A percentile compares a stretch with the other conserved stretches of the same genome.
Conservation (phyloP, 2,329 filamentous ascomycete genomes). For the Aspergillus sp. region DNA sequence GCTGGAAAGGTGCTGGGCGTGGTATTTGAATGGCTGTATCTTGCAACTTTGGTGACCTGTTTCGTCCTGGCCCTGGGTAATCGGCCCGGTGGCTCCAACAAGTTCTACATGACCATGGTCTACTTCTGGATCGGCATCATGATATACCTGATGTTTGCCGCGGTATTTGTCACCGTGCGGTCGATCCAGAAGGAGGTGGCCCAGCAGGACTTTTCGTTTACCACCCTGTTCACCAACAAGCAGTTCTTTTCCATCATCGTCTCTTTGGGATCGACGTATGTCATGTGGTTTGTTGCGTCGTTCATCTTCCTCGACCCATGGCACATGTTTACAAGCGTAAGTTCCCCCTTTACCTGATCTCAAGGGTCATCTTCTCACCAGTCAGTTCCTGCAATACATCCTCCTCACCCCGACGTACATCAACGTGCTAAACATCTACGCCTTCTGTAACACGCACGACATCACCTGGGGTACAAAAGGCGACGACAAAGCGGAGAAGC, state of each 20-base stretch:
- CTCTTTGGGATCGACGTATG: conserved; percentile 85
- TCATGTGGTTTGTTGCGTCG: conserved; percentile 88
- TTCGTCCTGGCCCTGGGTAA: conserved; percentile 95
- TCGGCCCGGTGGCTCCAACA: conserved; percentile 87
- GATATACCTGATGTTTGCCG: conserved; percentile 91
- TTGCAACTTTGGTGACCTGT: conserved; percentile 85
- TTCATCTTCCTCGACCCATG: conserved; percentile 96
- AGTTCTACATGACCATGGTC: conserved; percentile 95
- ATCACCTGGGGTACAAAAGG: conserved; percentile 98
- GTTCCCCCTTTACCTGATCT: conserved; percentile 14
- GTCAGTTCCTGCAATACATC: conserved; percentile 81
- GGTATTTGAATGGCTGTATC: conserved; percentile 94
- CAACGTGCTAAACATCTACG: conserved; percentile 98
- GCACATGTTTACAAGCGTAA: conserved; percentile 89
- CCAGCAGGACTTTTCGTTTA: conserved; percentile 63
- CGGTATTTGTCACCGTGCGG: conserved; percentile 86
- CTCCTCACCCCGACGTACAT: conserved; percentile 94
- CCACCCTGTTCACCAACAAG: conserved; percentile 76
- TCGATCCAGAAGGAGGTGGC: conserved; percentile 72
- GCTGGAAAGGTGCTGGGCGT: conserved; percentile 79
- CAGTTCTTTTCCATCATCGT: conserved; percentile 94
- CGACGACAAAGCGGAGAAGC: conserved; percentile 89
- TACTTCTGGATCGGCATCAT: conserved; percentile 97
- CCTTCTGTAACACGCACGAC: conserved; percentile 97
- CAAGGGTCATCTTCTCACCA: conserved; percentile 3